Evolutionary conservation across 768 basidiomycete species (phyloP), one percentile per base, ranked within the genome.

Genomic region (Mycena galopus): DNA sequence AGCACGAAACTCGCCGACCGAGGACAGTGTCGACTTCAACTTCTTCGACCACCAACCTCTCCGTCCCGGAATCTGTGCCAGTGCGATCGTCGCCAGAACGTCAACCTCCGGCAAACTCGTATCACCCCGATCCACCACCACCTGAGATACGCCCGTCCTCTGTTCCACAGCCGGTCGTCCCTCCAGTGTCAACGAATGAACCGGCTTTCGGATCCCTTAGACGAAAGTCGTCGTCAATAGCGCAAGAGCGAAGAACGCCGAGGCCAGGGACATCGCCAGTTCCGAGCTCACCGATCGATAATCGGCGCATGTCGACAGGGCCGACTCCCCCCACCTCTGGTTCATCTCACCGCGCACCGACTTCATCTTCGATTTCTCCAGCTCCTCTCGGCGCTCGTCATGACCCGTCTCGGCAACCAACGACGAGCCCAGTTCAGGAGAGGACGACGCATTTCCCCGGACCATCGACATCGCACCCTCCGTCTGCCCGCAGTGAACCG

Each of bases 11-110:
- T 29, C n/a, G 29, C 14, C 23, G 9, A 17, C 63, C 69, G 44
- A 17, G 61, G 42, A 23, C 35, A 7, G 30, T 10, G 19, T 12
- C 51, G 19, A 16, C 23, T 5, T 35, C 61, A 9, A n/a, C 25
- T 58, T 58, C 55, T 21, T 29, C 57, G 37, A 27, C 3, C 29
- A 65, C 21, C 25, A 25, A 35, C 35, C 27, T 25, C 19, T 51
- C 59, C 25, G 39, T 17, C 27, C 51, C 35, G 21, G 58, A 60
- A n/a, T 51, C 37, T 14, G 35, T 35, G 1, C 25, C 60, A 11
- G n/a, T 10, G 47, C 42, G 62, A 51, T 53, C 60, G 68, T 69
- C 68, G 19, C 68, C 53, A 33, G 68, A 63, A 47, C 33, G 1
- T 33, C 14, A 21, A 70, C 56, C 62, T 42, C 44, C 37, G 21